Conservation (phyloP, 208 protist species). For the Trypanosomatidae sp. region DNA sequence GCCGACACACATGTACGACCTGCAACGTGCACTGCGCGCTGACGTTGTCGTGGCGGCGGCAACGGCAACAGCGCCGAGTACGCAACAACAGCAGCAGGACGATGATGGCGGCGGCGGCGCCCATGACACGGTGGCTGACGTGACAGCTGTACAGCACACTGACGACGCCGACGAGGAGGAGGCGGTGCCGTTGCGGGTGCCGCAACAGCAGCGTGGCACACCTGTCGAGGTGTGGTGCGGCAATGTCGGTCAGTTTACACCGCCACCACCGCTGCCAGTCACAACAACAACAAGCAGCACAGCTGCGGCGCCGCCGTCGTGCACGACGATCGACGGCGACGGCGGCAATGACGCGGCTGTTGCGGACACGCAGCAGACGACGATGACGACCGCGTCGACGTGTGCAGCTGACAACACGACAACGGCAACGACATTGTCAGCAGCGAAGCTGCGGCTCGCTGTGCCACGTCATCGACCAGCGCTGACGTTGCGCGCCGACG, state of each 20-base stretch:
- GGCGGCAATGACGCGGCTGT: no score
- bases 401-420: not conserved
- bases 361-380: not conserved
- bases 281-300: not conserved
- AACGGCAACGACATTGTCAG: not conserved
- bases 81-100: not conserved
- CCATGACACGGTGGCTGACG: slow-evolving; percentile 1
- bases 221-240: slow-evolving; percentile 52
- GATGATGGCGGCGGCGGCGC: not conserved
- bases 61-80: not conserved
- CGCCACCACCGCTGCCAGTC: slow-evolving; percentile 5
- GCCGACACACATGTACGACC: slow-evolving; percentile 39
- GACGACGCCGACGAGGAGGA: slow-evolving; percentile 39
- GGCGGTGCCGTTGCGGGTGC: slow-evolving; percentile 13
- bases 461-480: slow-evolving; percentile 25
- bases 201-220: not conserved
- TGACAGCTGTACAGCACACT: not conserved
- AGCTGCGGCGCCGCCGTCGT: no score
- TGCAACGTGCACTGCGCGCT: slow-evolving; percentile 20
- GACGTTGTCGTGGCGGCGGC: slow-evolving; percentile 2
- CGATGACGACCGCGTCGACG: not conserved
- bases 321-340: no score
- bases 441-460: slow-evolving; percentile 18
- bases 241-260: slow-evolving; percentile 65
- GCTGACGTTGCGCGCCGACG: slow-evolving; percentile 33